phyloP scores from a whole-genome alignment of 2,329 filamentous ascomycete species.

The Dactylellina parvicollis region DNA sequence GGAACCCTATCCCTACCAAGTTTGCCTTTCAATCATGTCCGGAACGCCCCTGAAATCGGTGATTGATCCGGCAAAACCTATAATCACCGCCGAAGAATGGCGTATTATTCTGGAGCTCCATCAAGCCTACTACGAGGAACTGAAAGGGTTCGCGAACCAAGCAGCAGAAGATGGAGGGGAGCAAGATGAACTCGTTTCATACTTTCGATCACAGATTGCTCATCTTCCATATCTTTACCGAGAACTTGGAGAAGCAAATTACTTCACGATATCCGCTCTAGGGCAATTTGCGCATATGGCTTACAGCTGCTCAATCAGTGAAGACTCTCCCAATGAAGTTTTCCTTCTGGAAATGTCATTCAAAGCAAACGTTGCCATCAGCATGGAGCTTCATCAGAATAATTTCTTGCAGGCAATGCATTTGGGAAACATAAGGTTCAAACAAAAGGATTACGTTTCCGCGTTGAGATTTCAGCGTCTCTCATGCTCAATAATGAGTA shows the following conservation, averaged over 20 bases:
- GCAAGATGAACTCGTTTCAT: not conserved
- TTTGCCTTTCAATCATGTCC: not conserved
- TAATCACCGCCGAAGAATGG: conserved; percentile 25
- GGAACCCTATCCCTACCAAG: conserved; percentile 9
- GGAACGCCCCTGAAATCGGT: not conserved
- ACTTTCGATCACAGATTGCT: conserved; percentile 6
- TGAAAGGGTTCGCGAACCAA: not conserved
- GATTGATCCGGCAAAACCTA: not conserved
- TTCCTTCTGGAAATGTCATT: conserved; percentile 4
- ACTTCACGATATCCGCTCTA: conserved; percentile 18
- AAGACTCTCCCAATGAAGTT: not conserved
- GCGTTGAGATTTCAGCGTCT: not conserved
- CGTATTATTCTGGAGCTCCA: not conserved
- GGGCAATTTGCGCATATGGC: not conserved
- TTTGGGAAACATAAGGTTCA: not conserved
- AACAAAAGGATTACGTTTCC: not conserved
- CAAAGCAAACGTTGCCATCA: conserved; percentile 1
- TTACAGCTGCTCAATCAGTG: not conserved
- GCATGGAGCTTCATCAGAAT: conserved; percentile 1
- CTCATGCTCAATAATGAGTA: not conserved
- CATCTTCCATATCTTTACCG: conserved; percentile 13
- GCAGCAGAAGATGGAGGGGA: not conserved
- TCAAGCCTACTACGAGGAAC: not conserved
- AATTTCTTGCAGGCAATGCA: not conserved
- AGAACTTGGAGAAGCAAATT: conserved; percentile 1